phyloP scores from a whole-genome alignment of 129 eudicot genomes.

The Apium graveolens region DNA sequence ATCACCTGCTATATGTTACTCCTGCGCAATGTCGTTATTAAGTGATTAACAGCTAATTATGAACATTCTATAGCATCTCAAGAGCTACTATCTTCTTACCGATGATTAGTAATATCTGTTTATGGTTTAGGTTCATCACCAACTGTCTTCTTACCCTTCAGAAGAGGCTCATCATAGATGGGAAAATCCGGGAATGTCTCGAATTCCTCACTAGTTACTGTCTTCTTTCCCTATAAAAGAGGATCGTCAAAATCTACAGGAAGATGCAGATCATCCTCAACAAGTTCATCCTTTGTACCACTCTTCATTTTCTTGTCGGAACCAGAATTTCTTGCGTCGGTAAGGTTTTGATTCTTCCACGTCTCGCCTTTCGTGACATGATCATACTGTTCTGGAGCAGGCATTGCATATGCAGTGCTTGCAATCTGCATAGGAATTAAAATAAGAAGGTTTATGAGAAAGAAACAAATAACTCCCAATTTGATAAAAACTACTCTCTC shows the following conservation, averaged over 20 bases:
- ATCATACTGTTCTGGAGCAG: background rate
- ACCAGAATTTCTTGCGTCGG: background rate
- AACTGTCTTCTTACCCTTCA: background rate
- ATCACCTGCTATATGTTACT: no score
- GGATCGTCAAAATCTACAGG: background rate
- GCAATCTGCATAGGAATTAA: background rate
- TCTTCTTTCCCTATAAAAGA: background rate
- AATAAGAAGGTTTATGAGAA: background rate
- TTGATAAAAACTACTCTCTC: no score
- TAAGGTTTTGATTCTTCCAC: background rate
- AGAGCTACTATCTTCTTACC: no score
- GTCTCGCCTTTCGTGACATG: background rate
- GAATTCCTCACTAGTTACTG: background rate
- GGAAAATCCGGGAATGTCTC: background rate
- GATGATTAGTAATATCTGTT: background rate
- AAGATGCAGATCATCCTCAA: background rate
- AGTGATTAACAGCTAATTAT: no score
- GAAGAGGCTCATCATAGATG: background rate
- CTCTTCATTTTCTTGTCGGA: background rate
- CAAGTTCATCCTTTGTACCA: background rate
- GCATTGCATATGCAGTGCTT: background rate
- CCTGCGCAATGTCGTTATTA: no score
- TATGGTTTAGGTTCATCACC: background rate
- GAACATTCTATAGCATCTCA: no score
- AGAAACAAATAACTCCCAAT: background rate